phyloP scores from a whole-genome alignment of 1,284 basidiomycete species.

The Pyrrhoderma noxium region DNA sequence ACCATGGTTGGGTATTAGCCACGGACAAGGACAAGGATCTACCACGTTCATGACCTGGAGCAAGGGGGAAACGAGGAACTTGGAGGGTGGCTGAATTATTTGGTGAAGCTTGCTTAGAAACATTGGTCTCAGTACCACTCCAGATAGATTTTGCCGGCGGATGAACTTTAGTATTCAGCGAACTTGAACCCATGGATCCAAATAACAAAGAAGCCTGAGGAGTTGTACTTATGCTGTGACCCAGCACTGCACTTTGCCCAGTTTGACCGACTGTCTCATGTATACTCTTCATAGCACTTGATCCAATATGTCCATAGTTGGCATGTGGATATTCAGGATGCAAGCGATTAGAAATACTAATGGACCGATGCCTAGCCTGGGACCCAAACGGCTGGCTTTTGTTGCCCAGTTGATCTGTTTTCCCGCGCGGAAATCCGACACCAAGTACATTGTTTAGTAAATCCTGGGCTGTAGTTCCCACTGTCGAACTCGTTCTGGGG shows the following conservation, averaged over 20 bases:
- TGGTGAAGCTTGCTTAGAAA: neutral
- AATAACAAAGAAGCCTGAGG: conserved; percentile 26
- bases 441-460: conserved; percentile 51
- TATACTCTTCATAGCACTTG: no score
- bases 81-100: neutral
- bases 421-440: conserved; percentile 3
- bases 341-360: conserved; percentile 21
- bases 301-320: no score
- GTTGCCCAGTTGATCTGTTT: neutral
- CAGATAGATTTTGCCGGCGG: conserved; percentile 25
- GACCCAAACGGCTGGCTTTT: no score
- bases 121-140: conserved; percentile 20
- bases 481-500: no score
- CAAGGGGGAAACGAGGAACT: neutral
- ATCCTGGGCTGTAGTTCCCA: conserved; percentile 52
- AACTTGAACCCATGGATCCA: conserved; percentile 21
- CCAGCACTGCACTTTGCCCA: no score
- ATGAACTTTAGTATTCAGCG: conserved; percentile 16
- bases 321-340: no score
- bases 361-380: neutral
- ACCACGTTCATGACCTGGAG: conserved; percentile 11
- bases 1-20: neutral
- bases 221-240: neutral
- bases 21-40: conserved; percentile 1
- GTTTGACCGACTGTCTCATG: no score